A percentile compares a stretch with the other conserved stretches of the same genome.
Conservation (phyloP, 257 asterid genomes). For the Nicotiana otophora region DNA sequence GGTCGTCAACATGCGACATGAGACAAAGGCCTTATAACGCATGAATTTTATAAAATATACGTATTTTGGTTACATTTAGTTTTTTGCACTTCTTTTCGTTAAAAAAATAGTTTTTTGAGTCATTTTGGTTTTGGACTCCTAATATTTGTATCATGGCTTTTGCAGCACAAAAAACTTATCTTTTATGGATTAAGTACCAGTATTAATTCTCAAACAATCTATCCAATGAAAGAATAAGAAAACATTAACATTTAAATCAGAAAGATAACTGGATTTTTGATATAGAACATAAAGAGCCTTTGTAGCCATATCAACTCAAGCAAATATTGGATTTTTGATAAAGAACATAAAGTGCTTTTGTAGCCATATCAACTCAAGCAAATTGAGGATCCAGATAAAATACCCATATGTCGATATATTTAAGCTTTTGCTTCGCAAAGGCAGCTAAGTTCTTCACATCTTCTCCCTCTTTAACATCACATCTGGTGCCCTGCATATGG, state of each 20-base stretch:
- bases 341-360: not conserved
- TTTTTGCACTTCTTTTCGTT: too few species aligned
- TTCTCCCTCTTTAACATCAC: conserved; percentile 75
- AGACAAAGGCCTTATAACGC: too few species aligned
- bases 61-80: too few species aligned
- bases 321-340: too few species aligned
- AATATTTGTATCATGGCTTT: not conserved
- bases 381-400: conserved; percentile 8
- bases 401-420: conserved; percentile 92
- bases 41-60: too few species aligned
- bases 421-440: conserved; percentile 65
- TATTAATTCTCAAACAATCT: not conserved
- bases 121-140: too few species aligned
- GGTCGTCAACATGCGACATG: too few species aligned
- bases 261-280: not conserved
- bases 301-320: too few species aligned
- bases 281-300: not conserved
- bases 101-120: too few species aligned
- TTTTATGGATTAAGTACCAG: not conserved
- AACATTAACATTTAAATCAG: not conserved
- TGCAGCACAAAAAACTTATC: not conserved
- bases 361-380: not conserved
- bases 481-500: conserved; percentile 71
- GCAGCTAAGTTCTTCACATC: conserved; percentile 71
- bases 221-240: not conserved